Percentiles rank a stretch among this genome's conserved stretches.
These are phyloP conservation scores for Pichia sp. DNA, from an alignment of 1,139 yeast species.

Conservation along the genomic window DNA sequence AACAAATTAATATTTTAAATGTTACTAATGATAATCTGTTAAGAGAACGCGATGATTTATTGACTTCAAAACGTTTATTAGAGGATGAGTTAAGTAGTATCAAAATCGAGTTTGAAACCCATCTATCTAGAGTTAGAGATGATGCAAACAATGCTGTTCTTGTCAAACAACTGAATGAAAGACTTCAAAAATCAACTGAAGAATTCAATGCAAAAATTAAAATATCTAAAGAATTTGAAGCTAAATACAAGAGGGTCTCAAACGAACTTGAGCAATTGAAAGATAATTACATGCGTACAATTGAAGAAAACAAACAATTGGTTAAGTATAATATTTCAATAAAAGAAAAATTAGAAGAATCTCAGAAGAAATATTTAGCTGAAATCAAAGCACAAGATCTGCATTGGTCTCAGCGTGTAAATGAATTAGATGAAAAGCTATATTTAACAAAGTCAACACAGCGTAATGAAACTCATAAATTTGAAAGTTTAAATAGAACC, in stretches of 20 bases:
- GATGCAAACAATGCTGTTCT: slow-evolving; percentile 27
- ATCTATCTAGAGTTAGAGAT: slow-evolving; percentile 32
- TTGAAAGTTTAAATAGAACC: slow-evolving; percentile 33
- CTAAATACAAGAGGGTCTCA: slow-evolving; percentile 27
- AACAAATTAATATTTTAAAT: slow-evolving; percentile 48
- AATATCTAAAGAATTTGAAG: slow-evolving; percentile 34
- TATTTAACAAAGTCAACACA: slow-evolving; percentile 30
- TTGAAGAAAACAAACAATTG: slow-evolving; percentile 33
- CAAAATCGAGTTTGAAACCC: slow-evolving; percentile 40
- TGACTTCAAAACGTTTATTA: slow-evolving; percentile 41
- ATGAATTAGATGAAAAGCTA: slow-evolving; percentile 31
- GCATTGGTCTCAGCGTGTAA: slow-evolving; percentile 32
- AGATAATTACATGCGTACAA: slow-evolving; percentile 24
- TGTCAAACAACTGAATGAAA: slow-evolving; percentile 34
- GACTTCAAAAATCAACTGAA: slow-evolving; percentile 33
- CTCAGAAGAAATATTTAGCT: slow-evolving; percentile 22
- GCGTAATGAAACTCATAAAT: slow-evolving; percentile 36
- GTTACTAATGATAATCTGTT: slow-evolving; percentile 46
- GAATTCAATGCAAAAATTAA: slow-evolving; percentile 39
- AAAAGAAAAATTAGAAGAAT: slow-evolving; percentile 27
- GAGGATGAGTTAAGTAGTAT: slow-evolving; percentile 43
- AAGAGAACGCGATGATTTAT: slow-evolving; percentile 44
- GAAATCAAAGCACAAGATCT: slow-evolving; percentile 33
- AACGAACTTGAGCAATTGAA: slow-evolving; percentile 19
- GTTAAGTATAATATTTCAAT: slow-evolving; percentile 34